Base-by-base conservation (phyloP, 2,329 filamentous ascomycete genomes). In the Zymoseptoria tritici region DNA sequence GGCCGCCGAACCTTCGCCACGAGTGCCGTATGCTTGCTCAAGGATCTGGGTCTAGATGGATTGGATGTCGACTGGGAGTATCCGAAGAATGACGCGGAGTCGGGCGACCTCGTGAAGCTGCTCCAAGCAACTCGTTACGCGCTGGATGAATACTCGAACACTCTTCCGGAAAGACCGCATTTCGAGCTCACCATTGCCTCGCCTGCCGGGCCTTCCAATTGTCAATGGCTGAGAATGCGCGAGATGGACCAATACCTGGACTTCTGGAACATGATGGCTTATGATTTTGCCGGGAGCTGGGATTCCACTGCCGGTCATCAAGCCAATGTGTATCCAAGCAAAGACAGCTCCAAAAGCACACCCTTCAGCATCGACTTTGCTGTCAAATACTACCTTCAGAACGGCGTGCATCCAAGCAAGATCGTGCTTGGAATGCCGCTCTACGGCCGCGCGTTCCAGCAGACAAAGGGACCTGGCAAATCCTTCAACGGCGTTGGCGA, bases 361-460 rank as follows among this genome's bases (percentile, higher is more conserved):
- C 91, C 91, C 0, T 96, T 92, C 77, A 90, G 83, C 75, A 90
- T 88, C 2, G 78, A 83, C 3, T 78, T 81, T 0, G 91, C 92
- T 0, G 77, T 97, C 6, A 77, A 85, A 11, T 81, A 85, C 67
- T 97, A 97, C 76, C 78, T 83, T 16, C 71, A 76, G 1, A 80
- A 81, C 3, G 77, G 78, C 6, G 85, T 97, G 0, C 70, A 81
- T 0, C 72, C 85, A 0, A 71, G 79, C 62, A 97, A 96, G 76
- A 84, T 97, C 57, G 89, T 96, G 2, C 74, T 97, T 13, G 92
- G 93, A 2, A 93, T 97, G 88, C 92, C 93, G 2, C 78, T 97
- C 11, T 97, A 97, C 72, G 93, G 93, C 1, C 88, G 91, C 42
- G 85, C 90, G 0, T 97, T 97, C 72, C 81, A 85, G 66, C 83